phyloP scores from a whole-genome alignment of 164 flowering plant genomes.

The Macadamia tetraphylla region DNA sequence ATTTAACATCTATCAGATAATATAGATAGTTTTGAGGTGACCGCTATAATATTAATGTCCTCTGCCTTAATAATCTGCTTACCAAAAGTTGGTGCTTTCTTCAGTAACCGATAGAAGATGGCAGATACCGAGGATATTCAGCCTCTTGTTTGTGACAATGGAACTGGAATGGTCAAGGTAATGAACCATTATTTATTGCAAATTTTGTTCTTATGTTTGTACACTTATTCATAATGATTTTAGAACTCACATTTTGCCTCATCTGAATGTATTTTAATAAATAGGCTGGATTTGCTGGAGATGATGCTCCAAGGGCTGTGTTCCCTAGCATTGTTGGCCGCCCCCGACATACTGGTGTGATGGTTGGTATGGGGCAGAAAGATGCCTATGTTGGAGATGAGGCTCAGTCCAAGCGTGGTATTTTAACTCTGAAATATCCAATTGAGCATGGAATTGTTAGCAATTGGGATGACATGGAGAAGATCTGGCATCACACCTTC shows the following conservation, averaged over 20 bases:
- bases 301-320: slow-evolving; percentile 79
- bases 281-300: slow-evolving; percentile 83
- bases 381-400: slow-evolving; percentile 85
- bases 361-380: slow-evolving; percentile 88
- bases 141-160: slow-evolving; percentile 20
- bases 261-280: slow-evolving; percentile 1
- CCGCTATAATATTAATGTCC: too few species aligned
- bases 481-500: slow-evolving; percentile 62
- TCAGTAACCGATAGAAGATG: slow-evolving; percentile 2
- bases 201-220: background rate
- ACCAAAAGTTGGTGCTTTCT: too few species aligned
- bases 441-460: slow-evolving; percentile 55
- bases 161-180: slow-evolving; percentile 22
- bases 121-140: slow-evolving; percentile 17
- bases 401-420: slow-evolving; percentile 80
- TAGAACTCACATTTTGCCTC: background rate
- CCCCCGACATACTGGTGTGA: slow-evolving; percentile 82
- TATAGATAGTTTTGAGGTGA: too few species aligned
- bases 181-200: background rate
- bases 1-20: too few species aligned
- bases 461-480: slow-evolving; percentile 63
- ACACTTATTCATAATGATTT: background rate
- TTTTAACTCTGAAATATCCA: slow-evolving; percentile 59
- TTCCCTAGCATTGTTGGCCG: slow-evolving; percentile 78
- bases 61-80: too few species aligned